These are phyloP conservation scores for Flammula alnicola DNA, from an alignment of 1,284 basidiomycete species.

Conservation along the genomic window DNA sequence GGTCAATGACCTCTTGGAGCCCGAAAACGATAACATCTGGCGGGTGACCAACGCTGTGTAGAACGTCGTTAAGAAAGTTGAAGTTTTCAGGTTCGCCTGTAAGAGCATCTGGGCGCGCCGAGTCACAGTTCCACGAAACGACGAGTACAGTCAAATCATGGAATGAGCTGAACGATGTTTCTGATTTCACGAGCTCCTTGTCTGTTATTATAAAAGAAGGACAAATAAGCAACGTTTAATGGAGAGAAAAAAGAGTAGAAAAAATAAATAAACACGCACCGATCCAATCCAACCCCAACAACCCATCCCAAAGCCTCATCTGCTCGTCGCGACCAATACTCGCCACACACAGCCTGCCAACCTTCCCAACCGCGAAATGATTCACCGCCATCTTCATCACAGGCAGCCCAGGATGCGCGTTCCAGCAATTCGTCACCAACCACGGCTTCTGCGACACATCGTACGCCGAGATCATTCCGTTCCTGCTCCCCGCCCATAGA, in stretches of 20 bases:
- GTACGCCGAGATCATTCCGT: constrained; percentile 85
- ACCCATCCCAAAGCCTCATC: constrained; percentile 89
- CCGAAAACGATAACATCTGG: constrained; percentile 95
- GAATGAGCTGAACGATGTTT: constrained; percentile 81
- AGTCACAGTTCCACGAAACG: constrained; percentile 94
- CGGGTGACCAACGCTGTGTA: constrained; percentile 70
- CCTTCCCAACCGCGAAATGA: constrained; percentile 69
- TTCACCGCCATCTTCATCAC: constrained; percentile 78
- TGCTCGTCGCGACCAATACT: constrained; percentile 81
- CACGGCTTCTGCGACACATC: constrained; percentile 78
- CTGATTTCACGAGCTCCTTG: constrained; percentile 74
- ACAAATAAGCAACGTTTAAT: constrained; percentile 9
- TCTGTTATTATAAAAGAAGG: constrained; percentile 50
- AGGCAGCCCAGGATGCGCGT: constrained; percentile 82
- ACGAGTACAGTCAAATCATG: constrained; percentile 81
- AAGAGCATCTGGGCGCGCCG: constrained; percentile 81
- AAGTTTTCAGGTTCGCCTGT: constrained; percentile 67
- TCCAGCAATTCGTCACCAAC: constrained; percentile 90
- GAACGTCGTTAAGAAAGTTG: constrained; percentile 73
- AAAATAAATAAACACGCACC: constrained; percentile 53
- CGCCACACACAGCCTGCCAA: constrained; percentile 71
- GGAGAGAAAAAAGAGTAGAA: constrained; percentile 10
- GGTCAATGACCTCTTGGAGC: constrained; percentile 94
- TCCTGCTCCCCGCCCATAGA: constrained; percentile 86
- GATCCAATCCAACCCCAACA: constrained; percentile 86